Evolutionary conservation across 805 yeast genomes (phyloP), one percentile per base, ranked within the genome.

Genomic region (Metschnikowia noctiluminum): DNA sequence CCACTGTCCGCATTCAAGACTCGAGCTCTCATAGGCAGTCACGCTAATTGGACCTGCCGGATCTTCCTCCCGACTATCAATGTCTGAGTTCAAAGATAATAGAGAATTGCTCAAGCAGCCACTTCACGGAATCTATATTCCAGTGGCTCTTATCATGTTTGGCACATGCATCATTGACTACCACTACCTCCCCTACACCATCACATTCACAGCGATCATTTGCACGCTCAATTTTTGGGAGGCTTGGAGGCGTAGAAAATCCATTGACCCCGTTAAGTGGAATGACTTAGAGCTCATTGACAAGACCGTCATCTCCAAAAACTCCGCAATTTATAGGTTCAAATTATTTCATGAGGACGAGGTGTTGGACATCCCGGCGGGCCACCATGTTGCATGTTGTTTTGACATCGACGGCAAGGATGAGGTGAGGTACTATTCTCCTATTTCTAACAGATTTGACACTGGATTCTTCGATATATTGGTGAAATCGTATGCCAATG

Each of bases 291-390:
- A 87, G 65, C 69, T 87, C 58, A 71, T 80, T 31, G 94, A 87
- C 57, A 86, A 84, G 67, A 87, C 92, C 1, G 71, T 87, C 45
- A 76, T 87, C 49, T 80, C 88, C 11, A 83, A 77, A 58, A 83
- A 87, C 66, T 68, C 84, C 7, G 90, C 91, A 38, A 80, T 87
- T 51, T 87, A 86, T 63, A 73, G 94, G 50, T 87, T 87, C 69
- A 80, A 80, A 59, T 70, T 87, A 58, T 71, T 71, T 50, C 76
- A 82, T 47, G 81, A 81, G 5, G 75, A 78, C 37, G 90, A 85
- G 58, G 72, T 78, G 8, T 71, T 87, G 56, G 73, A 80, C 46
- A 75, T 86, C 41, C 90, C 92, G 26, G 79, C 86, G 38, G 94
- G 94, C 32, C 88, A 84, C 61, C 87, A 85, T 63, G 71, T 87